These are phyloP conservation scores for Drechslera avenae DNA, from an alignment of 2,329 filamentous ascomycete genomes.

Conservation along the genomic window DNA sequence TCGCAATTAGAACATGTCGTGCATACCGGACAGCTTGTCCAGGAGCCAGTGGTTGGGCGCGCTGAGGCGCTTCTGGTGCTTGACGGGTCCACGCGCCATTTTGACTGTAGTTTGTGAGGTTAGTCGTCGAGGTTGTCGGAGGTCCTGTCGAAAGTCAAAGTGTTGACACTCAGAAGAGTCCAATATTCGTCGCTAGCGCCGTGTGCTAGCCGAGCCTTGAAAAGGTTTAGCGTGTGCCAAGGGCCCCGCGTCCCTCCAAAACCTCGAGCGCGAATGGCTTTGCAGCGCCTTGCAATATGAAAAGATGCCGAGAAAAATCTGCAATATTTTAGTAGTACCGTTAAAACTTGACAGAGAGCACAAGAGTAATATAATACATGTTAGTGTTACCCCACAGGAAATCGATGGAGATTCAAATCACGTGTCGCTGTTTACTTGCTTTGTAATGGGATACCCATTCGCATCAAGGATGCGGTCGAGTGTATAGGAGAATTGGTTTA, in stretches of 20 bases:
- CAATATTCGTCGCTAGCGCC: conserved; percentile 16
- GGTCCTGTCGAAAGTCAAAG: conserved; percentile 30
- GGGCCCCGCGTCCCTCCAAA: not conserved
- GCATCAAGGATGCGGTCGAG: too few species aligned
- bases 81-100: conserved; percentile 79
- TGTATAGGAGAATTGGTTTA: too few species aligned
- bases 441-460: too few species aligned
- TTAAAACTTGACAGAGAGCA: too few species aligned
- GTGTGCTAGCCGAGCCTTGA: conserved; percentile 17
- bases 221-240: not conserved
- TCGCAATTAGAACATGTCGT: conserved; percentile 56
- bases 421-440: too few species aligned
- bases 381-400: too few species aligned
- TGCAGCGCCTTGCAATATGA: too few species aligned
- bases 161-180: conserved; percentile 9
- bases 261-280: too few species aligned
- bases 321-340: too few species aligned
- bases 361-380: too few species aligned
- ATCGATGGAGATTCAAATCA: too few species aligned
- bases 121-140: conserved; percentile 44
- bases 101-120: conserved; percentile 53
- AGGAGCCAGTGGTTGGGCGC: conserved; percentile 99
- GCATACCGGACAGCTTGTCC: conserved; percentile 91
- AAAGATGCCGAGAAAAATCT: too few species aligned
- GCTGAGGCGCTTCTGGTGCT: conserved; percentile 99